These are phyloP conservation scores for Alternaria sp. DNA, from an alignment of 2,329 filamentous ascomycete genomes.

Conservation along the genomic window DNA sequence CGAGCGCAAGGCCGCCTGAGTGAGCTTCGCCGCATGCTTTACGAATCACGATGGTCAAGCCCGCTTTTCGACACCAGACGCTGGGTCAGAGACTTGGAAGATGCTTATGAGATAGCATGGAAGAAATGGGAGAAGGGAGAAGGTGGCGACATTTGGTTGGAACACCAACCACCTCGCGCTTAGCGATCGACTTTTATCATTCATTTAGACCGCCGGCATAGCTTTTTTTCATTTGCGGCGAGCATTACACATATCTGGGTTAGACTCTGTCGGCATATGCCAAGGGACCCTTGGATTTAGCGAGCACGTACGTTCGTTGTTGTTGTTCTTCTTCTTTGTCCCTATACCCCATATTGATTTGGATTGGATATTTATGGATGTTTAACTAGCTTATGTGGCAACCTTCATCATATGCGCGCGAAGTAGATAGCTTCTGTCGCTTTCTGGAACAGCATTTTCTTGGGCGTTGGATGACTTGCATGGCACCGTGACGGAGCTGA, in stretches of 20 bases:
- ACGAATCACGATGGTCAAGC: conserved; percentile 82
- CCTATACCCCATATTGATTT: conserved; percentile 13
- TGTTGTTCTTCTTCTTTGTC: conserved; percentile 4
- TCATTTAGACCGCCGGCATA: conserved; percentile 1
- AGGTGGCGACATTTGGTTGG: conserved; percentile 90
- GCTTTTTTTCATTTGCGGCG: background rate
- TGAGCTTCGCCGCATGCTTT: conserved; percentile 81
- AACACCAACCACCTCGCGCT: conserved; percentile 5
- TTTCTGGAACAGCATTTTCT: background rate
- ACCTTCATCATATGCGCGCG: background rate
- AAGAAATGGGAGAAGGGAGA: conserved; percentile 82
- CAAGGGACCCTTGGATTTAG: conserved; percentile 2
- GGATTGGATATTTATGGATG: conserved; percentile 6
- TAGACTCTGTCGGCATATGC: conserved; percentile 5
- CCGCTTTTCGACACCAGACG: conserved; percentile 88
- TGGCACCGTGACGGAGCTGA: background rate
- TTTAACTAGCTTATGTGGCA: background rate
- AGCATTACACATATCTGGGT: background rate
- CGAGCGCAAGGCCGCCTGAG: conserved; percentile 68
- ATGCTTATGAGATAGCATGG: conserved; percentile 89
- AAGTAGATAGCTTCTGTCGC: background rate
- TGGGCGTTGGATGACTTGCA: background rate
- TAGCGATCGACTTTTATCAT: background rate
- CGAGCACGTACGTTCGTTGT: conserved; percentile 2
- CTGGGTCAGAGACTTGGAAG: conserved; percentile 90